phyloP scores from a whole-genome alignment of 108 stramenopile species.

The Cylindrotheca closterium region DNA sequence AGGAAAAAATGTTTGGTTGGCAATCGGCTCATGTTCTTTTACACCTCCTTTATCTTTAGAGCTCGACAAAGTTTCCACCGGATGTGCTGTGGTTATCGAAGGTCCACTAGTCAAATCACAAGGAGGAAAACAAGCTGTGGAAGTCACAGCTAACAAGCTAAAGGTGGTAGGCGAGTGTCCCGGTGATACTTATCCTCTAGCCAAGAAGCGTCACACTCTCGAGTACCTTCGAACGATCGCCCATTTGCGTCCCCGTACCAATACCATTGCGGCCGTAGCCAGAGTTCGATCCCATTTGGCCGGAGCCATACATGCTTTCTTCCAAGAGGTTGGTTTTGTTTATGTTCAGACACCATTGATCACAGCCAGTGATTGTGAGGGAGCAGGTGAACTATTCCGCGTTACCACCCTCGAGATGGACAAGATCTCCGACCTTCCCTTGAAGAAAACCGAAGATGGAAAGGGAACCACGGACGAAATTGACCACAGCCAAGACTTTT shows the following conservation, averaged over 20 bases:
- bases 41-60: slow-evolving; percentile 37
- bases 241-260: slow-evolving; percentile 96
- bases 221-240: slow-evolving; percentile 97
- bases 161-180: slow-evolving; percentile 91
- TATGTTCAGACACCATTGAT: slow-evolving; percentile 98
- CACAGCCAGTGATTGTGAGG: slow-evolving; percentile 98
- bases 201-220: slow-evolving; percentile 96
- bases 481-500: slow-evolving; percentile 91
- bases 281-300: slow-evolving; percentile 91
- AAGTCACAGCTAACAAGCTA: slow-evolving; percentile 80
- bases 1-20: slow-evolving; percentile 2
- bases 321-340: slow-evolving; percentile 88
- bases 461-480: slow-evolving; percentile 47
- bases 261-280: slow-evolving; percentile 94
- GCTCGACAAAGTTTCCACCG: slow-evolving; percentile 87
- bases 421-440: slow-evolving; percentile 60
- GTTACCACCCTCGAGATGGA: slow-evolving; percentile 91
- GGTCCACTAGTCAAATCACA: slow-evolving; percentile 79
- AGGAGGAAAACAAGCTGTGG: slow-evolving; percentile 92
- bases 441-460: slow-evolving; percentile 23
- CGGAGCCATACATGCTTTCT: slow-evolving; percentile 86
- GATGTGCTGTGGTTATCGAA: slow-evolving; percentile 86
- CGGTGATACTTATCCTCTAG: slow-evolving; percentile 93
- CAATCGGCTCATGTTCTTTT: neutral
- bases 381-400: slow-evolving; percentile 99